Base-by-base conservation (phyloP, 2,329 filamentous ascomycete genomes). In the Alternaria consortialis region DNA sequence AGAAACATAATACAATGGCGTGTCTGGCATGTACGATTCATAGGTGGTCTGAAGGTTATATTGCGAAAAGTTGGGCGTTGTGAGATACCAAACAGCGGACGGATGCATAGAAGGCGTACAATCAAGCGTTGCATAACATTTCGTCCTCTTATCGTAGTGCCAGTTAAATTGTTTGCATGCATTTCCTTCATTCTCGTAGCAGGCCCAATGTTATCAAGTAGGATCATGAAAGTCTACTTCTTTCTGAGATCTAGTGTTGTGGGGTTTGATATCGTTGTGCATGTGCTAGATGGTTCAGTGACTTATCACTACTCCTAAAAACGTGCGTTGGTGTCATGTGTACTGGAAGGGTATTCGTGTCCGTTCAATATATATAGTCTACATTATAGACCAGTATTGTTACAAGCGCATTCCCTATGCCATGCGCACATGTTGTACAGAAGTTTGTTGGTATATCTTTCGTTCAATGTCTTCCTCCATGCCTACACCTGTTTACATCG, bases 31-130 rank as follows among this genome's bases (percentile, higher is more conserved):
- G 59, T 67, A 65, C 57, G 53, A 62, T 65, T 61, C 48, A 56
- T 50, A 60, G 54, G 60, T 23, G 29, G 58, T 60, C 50, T 65
- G 57, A 58, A 44, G 37, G 60, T 59, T 57, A 60, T 66, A 62
- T 63, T 62, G 63, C 32, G 48, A 60, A 67, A 64, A 58, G 25
- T 63, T 57, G 53, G 63, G 59, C 59, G 55, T 65, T 63, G 60
- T 58, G 42, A 55, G 57, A 68, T 67, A 66, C 60, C 56, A 69
- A 61, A 31, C 34, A 48, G 52, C 53, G 44, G 37, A 34, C 36
- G 56, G 34, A 46, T 57, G 55, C 52, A 55, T 58, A 56, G 42
- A 51, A 56, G 37, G 32, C 39, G 40, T 44, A 25, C 31, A 48
- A 50, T 46, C 17, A 23, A 53, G 54, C 40, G 48, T 61, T 40